A percentile compares a stretch with the other conserved stretches of the same genome.
phyloP scores from a whole-genome alignment of 305 asterid species.

The Fraxinus velutina region DNA sequence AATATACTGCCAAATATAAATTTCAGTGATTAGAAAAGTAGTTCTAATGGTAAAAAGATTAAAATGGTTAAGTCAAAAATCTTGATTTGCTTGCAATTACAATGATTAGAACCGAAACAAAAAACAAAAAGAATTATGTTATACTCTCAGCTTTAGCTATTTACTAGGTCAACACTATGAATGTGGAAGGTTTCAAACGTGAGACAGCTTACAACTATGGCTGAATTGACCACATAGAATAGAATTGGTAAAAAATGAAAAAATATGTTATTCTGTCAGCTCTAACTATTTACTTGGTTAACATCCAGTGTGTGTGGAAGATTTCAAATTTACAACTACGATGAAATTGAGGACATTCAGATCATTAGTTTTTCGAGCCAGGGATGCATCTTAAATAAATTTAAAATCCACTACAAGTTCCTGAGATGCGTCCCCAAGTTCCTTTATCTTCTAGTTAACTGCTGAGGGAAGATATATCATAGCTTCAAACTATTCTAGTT shows the following conservation, averaged over 20 bases:
- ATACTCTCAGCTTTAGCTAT: not conserved
- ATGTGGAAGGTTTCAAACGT: not conserved
- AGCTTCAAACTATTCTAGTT: not conserved
- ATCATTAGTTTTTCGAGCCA: not conserved
- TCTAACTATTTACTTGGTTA: not conserved
- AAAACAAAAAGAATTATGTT: not conserved
- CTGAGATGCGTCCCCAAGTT: not conserved
- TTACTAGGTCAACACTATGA: not conserved
- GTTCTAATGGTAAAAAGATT: not conserved
- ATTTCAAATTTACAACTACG: not conserved
- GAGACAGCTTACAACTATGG: slow-evolving; percentile 1
- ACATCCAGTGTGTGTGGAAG: not conserved
- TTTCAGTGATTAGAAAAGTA: not conserved
- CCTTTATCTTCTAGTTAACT: not conserved
- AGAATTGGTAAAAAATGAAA: not conserved
- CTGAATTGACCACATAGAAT: not conserved
- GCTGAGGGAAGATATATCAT: not conserved
- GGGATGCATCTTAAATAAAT: not conserved
- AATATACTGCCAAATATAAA: not conserved
- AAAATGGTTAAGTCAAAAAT: not conserved
- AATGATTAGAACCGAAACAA: not conserved
- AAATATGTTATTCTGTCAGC: not conserved
- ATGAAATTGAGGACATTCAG: not conserved
- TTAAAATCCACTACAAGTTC: not conserved
- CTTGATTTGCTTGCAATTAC: not conserved